Conservation (phyloP, 495 filamentous ascomycete species). For the Margaritispora aquatica region DNA sequence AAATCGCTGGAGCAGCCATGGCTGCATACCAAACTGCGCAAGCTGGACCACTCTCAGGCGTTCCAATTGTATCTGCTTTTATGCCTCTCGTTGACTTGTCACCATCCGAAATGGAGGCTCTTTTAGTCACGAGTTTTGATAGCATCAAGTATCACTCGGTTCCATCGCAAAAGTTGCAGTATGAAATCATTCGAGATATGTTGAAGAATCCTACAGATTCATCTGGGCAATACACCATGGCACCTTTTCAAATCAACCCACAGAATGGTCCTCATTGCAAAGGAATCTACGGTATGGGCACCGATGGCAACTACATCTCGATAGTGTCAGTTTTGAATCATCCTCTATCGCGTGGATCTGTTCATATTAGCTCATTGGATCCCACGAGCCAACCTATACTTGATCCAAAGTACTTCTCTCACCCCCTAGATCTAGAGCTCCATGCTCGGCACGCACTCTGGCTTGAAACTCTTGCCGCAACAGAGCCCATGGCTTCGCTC, state of each 20-base stretch:
- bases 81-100: not conserved
- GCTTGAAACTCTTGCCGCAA: conserved; percentile 32
- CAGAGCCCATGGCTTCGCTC: conserved; percentile 30
- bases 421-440: conserved; percentile 45
- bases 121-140: not conserved
- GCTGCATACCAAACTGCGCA: not conserved
- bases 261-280: not conserved
- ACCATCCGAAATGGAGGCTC: not conserved
- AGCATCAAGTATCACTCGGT: not conserved
- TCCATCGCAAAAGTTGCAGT: not conserved
- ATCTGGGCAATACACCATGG: not conserved
- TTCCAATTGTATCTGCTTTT: not conserved
- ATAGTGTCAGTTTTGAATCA: conserved; percentile 34
- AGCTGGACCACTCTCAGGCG: not conserved
- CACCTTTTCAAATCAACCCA: not conserved
- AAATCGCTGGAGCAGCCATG: not conserved
- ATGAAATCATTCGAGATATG: not conserved
- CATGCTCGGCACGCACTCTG: conserved; percentile 35
- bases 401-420: conserved; percentile 47
- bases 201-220: not conserved
- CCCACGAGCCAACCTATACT: conserved; percentile 30
- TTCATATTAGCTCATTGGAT: conserved; percentile 42
- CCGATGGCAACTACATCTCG: conserved; percentile 36
- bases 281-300: conserved; percentile 13
- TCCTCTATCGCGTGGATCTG: conserved; percentile 48